Conservation (phyloP, 306 rosid genomes). For the Vachellia pachyceras region DNA sequence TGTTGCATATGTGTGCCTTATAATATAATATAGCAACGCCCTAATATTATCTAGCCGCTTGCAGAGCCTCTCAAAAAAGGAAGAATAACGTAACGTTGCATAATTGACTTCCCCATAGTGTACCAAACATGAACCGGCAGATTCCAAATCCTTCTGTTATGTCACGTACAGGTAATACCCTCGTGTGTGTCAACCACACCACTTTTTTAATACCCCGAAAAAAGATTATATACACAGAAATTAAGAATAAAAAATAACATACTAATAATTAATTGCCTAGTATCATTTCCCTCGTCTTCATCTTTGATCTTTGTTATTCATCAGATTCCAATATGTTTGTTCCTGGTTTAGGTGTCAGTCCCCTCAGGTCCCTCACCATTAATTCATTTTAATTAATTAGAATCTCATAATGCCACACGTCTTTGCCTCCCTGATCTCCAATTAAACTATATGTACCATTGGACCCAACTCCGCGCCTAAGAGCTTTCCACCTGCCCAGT, state of each 20-base stretch:
- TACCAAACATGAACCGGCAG: constrained; percentile 8
- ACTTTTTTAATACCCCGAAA: neutral
- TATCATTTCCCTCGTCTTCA: neutral
- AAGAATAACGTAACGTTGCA: constrained; percentile 24
- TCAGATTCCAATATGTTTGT: constrained; percentile 29
- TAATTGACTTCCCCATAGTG: constrained; percentile 23
- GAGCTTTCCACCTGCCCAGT: constrained; percentile 20
- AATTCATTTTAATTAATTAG: neutral
- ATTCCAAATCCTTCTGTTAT: constrained; percentile 33
- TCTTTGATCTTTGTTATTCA: constrained; percentile 8
- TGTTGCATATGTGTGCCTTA: neutral
- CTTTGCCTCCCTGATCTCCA: neutral
- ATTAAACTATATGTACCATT: neutral
- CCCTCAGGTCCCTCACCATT: neutral
- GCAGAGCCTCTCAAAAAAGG: neutral
- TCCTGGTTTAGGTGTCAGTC: constrained; percentile 1
- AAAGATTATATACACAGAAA: neutral
- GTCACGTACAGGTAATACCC: neutral
- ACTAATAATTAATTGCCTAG: neutral
- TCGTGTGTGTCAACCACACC: neutral
- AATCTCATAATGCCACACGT: constrained; percentile 21
- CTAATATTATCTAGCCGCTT: neutral
- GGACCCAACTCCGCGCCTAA: constrained; percentile 7
- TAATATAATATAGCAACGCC: neutral
- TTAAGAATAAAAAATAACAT: neutral